Evolutionary conservation across 2,329 filamentous ascomycete genomes (phyloP).

Genomic region (Pestalotiopsis sp.): DNA sequence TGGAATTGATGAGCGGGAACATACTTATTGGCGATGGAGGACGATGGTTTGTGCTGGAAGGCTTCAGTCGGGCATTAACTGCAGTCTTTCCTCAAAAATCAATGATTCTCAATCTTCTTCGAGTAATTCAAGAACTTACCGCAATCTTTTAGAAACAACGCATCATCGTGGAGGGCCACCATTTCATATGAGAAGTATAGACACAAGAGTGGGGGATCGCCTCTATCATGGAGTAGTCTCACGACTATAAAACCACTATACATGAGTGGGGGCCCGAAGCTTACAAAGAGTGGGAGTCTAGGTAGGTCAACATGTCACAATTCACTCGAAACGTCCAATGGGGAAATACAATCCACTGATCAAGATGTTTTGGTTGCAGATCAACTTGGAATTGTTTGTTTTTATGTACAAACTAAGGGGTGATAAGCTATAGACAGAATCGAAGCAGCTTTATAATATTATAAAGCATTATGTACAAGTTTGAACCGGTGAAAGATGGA

Average conservation of each 20-base stretch:
- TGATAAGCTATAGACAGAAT: neutral
- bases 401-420: neutral
- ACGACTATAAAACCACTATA: neutral
- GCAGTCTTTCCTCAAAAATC: no score
- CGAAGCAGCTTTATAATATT: neutral
- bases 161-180: no score
- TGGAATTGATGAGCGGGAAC: no score
- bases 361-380: neutral
- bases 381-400: neutral
- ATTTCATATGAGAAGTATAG: no score
- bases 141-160: no score
- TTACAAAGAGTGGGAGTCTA: neutral
- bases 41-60: no score
- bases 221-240: neutral
- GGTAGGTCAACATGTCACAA: neutral
- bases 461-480: constrained; percentile 5
- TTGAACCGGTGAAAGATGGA: neutral
- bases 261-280: neutral
- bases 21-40: no score
- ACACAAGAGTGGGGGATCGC: neutral
- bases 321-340: neutral
- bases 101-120: no score
- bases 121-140: no score
- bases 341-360: neutral
- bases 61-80: no score